Percentiles rank a stretch among this genome's conserved stretches.
These are phyloP conservation scores for Miscanthus sacchariflorus DNA, from an alignment of 202 grass and related monocot genomes.

Conservation along the genomic window DNA sequence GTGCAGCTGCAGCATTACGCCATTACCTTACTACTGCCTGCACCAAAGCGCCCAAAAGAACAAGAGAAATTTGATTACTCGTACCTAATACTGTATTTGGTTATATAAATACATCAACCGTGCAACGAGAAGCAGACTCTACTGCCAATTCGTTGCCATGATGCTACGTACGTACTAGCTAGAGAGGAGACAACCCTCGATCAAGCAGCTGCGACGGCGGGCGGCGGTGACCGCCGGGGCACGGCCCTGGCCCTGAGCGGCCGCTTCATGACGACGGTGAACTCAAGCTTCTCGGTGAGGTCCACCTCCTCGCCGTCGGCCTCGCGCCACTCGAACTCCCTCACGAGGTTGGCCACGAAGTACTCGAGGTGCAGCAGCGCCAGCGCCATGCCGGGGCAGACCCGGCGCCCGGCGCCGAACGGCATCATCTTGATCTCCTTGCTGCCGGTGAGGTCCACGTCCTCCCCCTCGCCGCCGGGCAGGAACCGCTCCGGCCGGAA, in stretches of 20 bases:
- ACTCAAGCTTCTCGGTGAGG: constrained; percentile 67
- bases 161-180: not conserved
- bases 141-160: not conserved
- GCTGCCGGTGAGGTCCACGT: constrained; percentile 71
- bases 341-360: constrained; percentile 80
- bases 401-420: constrained; percentile 76
- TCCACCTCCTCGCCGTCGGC: constrained; percentile 62
- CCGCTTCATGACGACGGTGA: constrained; percentile 76
- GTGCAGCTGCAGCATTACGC: not conserved
- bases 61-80: not conserved
- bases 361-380: constrained; percentile 83
- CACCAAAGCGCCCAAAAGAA: not conserved
- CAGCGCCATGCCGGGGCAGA: constrained; percentile 78
- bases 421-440: constrained; percentile 98
- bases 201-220: not conserved
- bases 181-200: not conserved
- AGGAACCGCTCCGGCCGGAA: constrained; percentile 79
- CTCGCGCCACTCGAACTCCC: constrained; percentile 71
- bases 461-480: constrained; percentile 66
- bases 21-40: not conserved
- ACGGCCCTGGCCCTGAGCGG: constrained; percentile 58
- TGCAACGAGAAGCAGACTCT: not conserved
- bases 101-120: not conserved
- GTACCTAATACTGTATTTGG: not conserved
- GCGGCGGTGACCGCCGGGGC: constrained; percentile 20